Base-by-base conservation (phyloP, 805 yeast genomes). In the Yarrowia porcina region DNA sequence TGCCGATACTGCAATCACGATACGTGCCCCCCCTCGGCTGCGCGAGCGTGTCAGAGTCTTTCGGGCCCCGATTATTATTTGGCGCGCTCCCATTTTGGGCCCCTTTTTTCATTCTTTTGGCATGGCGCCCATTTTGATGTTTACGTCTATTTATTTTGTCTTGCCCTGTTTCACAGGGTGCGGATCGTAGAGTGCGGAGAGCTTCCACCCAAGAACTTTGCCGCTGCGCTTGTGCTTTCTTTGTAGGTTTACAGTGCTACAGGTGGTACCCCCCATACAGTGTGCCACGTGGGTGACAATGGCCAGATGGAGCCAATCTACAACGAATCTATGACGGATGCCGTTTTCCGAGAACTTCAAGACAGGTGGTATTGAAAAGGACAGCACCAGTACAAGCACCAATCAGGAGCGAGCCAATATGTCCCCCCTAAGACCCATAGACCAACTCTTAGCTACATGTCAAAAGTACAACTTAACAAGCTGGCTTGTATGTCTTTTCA, bases 111-210 rank as follows among this genome's bases (percentile, higher is more conserved):
- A 45, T 23, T 28, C 17, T 45, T 45, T 45, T 30, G 52, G 35
- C 49, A 12, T 11, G 18, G 3, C 20, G 50, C 23, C 52, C 50
- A 18, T 28, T 45, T 20, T 45, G n/a, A n/a, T 45, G 52, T 30
- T 28, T 45, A 28, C 25, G 52, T 44, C 33, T 44, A 44, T 44
- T 44, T 42, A 27, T 28, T 44, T 41, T 44, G 21, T 17, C 13
- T 45, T 28, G 35, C n/a, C 36, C 18, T 45, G 52, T 45, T 45
- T 45, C 52, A 30, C 50, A 5, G 52, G n/a, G 52, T 45, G 52
- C 52, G 52, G 52, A 45, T 45, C 52, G 52, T 7, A 3, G 13
- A 45, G 52, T 45, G 52, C 52, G 52, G 52, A 45, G 52, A 7
- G 17, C 18, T 17, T 9, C 2, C 52, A 30, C 36, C 25, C 52